These are phyloP conservation scores for Sporothrix variecibatus DNA, from an alignment of 2,329 filamentous ascomycete genomes.

Conservation along the genomic window DNA sequence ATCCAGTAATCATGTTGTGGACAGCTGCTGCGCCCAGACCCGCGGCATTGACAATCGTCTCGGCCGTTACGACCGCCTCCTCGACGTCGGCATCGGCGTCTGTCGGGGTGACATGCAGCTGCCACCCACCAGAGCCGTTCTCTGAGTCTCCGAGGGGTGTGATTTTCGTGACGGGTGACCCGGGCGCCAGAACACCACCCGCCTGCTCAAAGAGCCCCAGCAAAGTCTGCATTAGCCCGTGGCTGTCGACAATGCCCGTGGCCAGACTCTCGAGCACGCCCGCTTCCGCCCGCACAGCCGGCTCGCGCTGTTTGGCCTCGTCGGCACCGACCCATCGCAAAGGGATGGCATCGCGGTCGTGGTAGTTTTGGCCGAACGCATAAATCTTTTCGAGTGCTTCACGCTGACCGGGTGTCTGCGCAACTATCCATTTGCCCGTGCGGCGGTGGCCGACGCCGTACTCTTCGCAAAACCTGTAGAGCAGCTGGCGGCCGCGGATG, in stretches of 20 bases:
- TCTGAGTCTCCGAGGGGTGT: slow-evolving; percentile 45
- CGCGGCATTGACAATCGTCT: slow-evolving; percentile 81
- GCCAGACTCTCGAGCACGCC: slow-evolving; percentile 81
- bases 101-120: slow-evolving; percentile 52
- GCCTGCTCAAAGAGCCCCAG: slow-evolving; percentile 74
- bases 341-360: slow-evolving; percentile 50
- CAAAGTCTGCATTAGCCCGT: slow-evolving; percentile 79
- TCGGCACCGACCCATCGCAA: slow-evolving; percentile 66
- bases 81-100: not conserved
- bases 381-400: slow-evolving; percentile 59
- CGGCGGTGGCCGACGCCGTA: slow-evolving; percentile 70
- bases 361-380: slow-evolving; percentile 44
- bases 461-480: slow-evolving; percentile 75
- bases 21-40: slow-evolving; percentile 76
- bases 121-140: slow-evolving; percentile 65
- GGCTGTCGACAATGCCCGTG: slow-evolving; percentile 89
- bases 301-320: slow-evolving; percentile 68
- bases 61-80: slow-evolving; percentile 63
- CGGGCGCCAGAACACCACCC: slow-evolving; percentile 73
- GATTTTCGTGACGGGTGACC: slow-evolving; percentile 65
- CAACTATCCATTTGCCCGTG: slow-evolving; percentile 93
- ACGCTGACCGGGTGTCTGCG: slow-evolving; percentile 73
- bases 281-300: slow-evolving; percentile 68
- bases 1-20: slow-evolving; percentile 73
- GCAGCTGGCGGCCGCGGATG: slow-evolving; percentile 70